These are phyloP conservation scores for Inonotus obliquus DNA, from an alignment of 1,284 basidiomycete genomes.

Conservation along the genomic window DNA sequence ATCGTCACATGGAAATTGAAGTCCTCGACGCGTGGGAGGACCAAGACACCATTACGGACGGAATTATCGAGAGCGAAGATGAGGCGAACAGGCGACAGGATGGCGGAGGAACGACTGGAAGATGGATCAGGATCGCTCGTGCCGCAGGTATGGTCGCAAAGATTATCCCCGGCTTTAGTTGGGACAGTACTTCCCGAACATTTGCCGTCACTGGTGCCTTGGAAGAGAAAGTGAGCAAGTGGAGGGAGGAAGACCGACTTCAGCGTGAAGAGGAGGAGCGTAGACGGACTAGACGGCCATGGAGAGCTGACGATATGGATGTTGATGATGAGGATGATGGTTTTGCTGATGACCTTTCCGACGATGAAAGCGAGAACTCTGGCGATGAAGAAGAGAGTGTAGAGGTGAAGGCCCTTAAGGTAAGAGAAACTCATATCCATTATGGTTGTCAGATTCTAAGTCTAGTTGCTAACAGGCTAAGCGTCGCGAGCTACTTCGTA, in stretches of 20 bases:
- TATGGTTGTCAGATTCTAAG: conserved; percentile 10
- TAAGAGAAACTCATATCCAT: conserved; percentile 26
- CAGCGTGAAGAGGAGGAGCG: conserved; percentile 66
- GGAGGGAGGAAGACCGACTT: conserved; percentile 63
- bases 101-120: conserved; percentile 34
- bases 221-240: conserved; percentile 62
- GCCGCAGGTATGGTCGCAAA: conserved; percentile 66
- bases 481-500: conserved; percentile 30
- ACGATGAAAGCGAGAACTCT: conserved; percentile 34
- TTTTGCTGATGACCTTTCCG: conserved; percentile 40
- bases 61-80: conserved; percentile 74
- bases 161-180: conserved; percentile 73
- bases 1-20: conserved; percentile 70
- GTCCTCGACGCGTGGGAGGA: conserved; percentile 65
- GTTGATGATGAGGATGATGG: conserved; percentile 47
- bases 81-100: conserved; percentile 41
- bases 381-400: conserved; percentile 71
- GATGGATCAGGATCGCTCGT: conserved; percentile 77
- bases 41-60: conserved; percentile 55
- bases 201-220: conserved; percentile 70
- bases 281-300: conserved; percentile 52
- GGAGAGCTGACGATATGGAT: conserved; percentile 49
- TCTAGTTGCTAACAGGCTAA: conserved; percentile 46
- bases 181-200: conserved; percentile 53
- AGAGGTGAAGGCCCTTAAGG: conserved; percentile 76